Evolutionary conservation across 495 filamentous ascomycete genomes (phyloP).

Genomic region (Aspergillus bridgeri): DNA sequence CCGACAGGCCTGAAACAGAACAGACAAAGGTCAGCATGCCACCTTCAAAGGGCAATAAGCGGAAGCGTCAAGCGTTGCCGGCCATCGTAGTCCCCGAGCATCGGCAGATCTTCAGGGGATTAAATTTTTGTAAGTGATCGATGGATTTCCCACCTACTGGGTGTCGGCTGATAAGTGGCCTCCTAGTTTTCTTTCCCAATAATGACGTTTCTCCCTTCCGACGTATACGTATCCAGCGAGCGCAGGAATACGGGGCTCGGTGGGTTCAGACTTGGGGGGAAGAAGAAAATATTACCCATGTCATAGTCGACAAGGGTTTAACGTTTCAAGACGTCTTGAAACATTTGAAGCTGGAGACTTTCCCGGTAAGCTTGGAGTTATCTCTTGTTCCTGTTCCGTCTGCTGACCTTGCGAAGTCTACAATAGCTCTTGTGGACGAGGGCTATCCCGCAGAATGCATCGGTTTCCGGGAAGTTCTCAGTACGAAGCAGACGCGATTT

Average conservation of each 20-base stretch:
- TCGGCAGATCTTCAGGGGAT: slow-evolving; percentile 61
- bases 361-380: slow-evolving; percentile 42
- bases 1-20: background rate
- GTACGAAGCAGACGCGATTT: slow-evolving; percentile 58
- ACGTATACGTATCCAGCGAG: slow-evolving; percentile 67
- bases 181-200: slow-evolving; percentile 77
- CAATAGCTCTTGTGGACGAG: slow-evolving; percentile 67
- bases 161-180: slow-evolving; percentile 1
- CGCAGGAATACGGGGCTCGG: slow-evolving; percentile 69
- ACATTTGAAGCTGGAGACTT: slow-evolving; percentile 47
- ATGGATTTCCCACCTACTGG: background rate
- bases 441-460: slow-evolving; percentile 79
- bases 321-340: slow-evolving; percentile 62
- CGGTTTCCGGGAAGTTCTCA: slow-evolving; percentile 53
- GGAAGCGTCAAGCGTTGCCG: slow-evolving; percentile 25
- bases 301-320: slow-evolving; percentile 73
- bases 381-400: background rate
- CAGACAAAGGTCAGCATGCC: background rate
- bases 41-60: slow-evolving; percentile 15
- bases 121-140: slow-evolving; percentile 55
- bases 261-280: slow-evolving; percentile 56
- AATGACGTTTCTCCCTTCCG: slow-evolving; percentile 65
- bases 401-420: slow-evolving; percentile 39
- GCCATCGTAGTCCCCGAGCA: slow-evolving; percentile 50
- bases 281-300: slow-evolving; percentile 55